Evolutionary conservation across 2,329 filamentous ascomycete species (phyloP).

Genomic region (Trichophyton rubrum): DNA sequence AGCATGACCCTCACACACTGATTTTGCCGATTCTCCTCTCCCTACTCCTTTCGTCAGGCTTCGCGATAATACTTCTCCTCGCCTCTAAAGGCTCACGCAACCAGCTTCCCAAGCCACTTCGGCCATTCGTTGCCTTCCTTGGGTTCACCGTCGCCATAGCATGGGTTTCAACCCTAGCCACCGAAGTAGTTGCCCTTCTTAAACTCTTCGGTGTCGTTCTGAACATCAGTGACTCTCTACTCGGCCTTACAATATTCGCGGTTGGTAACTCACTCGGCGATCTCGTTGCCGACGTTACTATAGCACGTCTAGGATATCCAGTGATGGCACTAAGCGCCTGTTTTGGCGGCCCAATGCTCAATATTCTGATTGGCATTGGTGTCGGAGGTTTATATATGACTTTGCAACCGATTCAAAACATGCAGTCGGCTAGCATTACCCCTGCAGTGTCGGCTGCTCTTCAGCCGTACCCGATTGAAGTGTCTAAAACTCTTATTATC

Average conservation of each 20-base stretch:
- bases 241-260: slow-evolving; percentile 90
- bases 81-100: slow-evolving; percentile 43
- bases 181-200: slow-evolving; percentile 87
- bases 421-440: slow-evolving; percentile 53
- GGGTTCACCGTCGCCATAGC: slow-evolving; percentile 86
- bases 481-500: slow-evolving; percentile 74
- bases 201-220: slow-evolving; percentile 88
- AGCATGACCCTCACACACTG: slow-evolving; percentile 41
- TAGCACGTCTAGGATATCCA: slow-evolving; percentile 83
- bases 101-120: slow-evolving; percentile 56
- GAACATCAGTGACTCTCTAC: slow-evolving; percentile 84
- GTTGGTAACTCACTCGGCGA: slow-evolving; percentile 93
- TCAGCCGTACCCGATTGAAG: slow-evolving; percentile 65
- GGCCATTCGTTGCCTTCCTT: slow-evolving; percentile 69
- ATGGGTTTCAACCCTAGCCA: slow-evolving; percentile 93
- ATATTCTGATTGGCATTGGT: slow-evolving; percentile 91
- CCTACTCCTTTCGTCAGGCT: slow-evolving; percentile 54
- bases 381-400: slow-evolving; percentile 82
- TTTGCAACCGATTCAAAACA: slow-evolving; percentile 62
- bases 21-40: slow-evolving; percentile 49
- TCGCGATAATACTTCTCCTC: slow-evolving; percentile 53
- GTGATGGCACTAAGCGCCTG: slow-evolving; percentile 94
- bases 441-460: slow-evolving; percentile 4
- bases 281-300: slow-evolving; percentile 85
- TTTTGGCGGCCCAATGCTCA: slow-evolving; percentile 97